phyloP scores from a whole-genome alignment of 108 stramenopile species.

The Pseudonitzschia delicatissima region DNA sequence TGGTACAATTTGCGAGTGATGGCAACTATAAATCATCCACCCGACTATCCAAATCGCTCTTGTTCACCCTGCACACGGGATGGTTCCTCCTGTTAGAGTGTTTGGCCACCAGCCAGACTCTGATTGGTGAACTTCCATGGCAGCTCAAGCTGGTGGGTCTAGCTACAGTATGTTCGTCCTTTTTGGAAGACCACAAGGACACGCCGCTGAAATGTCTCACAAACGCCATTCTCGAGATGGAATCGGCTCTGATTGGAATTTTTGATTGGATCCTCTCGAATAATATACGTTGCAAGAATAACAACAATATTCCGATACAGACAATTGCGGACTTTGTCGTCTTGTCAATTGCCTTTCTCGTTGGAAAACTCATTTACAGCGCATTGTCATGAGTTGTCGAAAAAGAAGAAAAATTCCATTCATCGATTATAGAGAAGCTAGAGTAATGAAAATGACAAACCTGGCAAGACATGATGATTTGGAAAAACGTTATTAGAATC shows the following conservation, averaged over 20 bases:
- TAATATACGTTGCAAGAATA: no score
- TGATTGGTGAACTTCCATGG: slow-evolving; percentile 10
- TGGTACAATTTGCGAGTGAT: not conserved
- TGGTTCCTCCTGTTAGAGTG: not conserved
- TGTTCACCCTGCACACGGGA: slow-evolving; percentile 5
- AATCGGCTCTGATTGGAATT: not conserved
- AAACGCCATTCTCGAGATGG: not conserved
- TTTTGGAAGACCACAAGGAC: not conserved
- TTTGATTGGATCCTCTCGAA: slow-evolving; percentile 1
- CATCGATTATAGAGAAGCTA: no score
- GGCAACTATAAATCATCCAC: not conserved
- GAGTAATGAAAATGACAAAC: no score
- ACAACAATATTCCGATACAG: no score
- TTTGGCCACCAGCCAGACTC: not conserved
- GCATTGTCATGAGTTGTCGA: no score
- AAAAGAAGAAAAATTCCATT: no score
- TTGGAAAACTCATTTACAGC: no score
- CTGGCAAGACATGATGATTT: no score
- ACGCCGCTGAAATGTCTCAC: not conserved
- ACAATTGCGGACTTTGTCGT: no score
- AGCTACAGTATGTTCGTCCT: not conserved
- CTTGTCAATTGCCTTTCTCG: no score
- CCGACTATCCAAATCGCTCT: not conserved
- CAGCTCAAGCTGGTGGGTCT: not conserved
- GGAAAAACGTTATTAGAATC: no score